Evolutionary conservation across 306 rosid genomes (phyloP).

Genomic region (Citrullus amarus): DNA sequence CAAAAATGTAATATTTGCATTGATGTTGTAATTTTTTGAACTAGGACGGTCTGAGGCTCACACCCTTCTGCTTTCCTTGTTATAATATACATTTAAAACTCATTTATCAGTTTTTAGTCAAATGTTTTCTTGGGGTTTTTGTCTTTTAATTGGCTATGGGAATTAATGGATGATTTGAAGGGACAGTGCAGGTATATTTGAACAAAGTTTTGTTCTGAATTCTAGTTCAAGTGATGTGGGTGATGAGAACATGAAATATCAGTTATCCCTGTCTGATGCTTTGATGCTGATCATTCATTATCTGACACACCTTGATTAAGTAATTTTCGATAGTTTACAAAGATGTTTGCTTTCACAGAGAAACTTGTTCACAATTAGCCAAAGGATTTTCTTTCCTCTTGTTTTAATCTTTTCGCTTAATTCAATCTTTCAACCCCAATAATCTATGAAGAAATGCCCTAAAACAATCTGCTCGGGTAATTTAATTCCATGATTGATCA

Average conservation of each 20-base stretch:
- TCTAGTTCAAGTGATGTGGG: constrained; percentile 12
- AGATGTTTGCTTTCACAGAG: too few species aligned
- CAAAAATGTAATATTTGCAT: constrained; percentile 21
- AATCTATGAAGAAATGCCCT: too few species aligned
- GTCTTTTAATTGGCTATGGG: background rate
- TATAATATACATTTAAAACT: background rate
- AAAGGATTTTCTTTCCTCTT: too few species aligned
- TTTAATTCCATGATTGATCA: too few species aligned
- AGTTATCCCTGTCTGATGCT: constrained; percentile 80
- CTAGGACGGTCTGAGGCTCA: constrained; percentile 98
- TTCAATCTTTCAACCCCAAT: background rate
- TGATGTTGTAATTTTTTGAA: constrained; percentile 34
- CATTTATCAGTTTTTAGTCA: background rate
- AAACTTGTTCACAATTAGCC: too few species aligned
- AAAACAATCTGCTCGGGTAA: too few species aligned
- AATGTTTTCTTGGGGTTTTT: background rate
- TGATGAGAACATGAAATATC: constrained; percentile 43
- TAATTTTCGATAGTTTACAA: background rate
- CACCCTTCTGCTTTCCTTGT: background rate
- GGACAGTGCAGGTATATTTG: background rate
- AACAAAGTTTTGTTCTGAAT: background rate
- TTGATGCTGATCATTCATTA: constrained; percentile 44
- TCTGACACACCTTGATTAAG: constrained; percentile 28
- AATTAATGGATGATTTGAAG: background rate
- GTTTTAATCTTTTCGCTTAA: too few species aligned